Base-by-base conservation (phyloP, 371 early-diverging fungal species). In the Mucor sp. region DNA sequence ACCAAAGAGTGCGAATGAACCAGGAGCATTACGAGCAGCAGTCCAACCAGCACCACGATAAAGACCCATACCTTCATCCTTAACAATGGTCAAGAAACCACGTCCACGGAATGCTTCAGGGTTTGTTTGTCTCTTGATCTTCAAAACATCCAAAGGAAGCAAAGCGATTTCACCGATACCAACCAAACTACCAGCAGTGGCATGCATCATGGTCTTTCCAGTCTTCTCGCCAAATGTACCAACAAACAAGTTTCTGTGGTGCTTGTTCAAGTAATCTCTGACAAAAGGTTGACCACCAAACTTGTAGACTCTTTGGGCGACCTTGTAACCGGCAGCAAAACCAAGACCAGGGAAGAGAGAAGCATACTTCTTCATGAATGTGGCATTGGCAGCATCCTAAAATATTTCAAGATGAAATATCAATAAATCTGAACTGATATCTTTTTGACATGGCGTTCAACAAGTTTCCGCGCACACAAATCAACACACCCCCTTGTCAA, bases 21-120 rank as follows among this genome's bases (percentile, higher is more conserved):
- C 99, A 32, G 98, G 98, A 0, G 99, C 98, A 74, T 98, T 98
- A 68, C 99, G 93, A 57, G 95, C 94, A 55, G 96, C 95, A n/a
- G 99, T 98, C 99, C 99, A 98, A 48, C 93, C 89, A 57, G 96
- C 97, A 58, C 99, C 99, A 68, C 93, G 89, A 77, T 98, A 98
- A 65, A 98, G 85, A 39, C 93, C 95, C 87, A 92, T 87, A 61
- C 96, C 95, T 79, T 98, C 97, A 73, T 97, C 93, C 43, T 79
- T 74, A 25, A 98, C 85, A 71, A 97, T 92, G 68, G 80, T 81
- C 62, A 95, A 70, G 74, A 94, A 81, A 17, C 92, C 90, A 78
- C 95, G 93, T 12, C 96, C 97, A 74, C 89, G 85, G 83, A 96
- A 91, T 4, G 91, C 82, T 69, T 93, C 92, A 9, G 98, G 95